Base-by-base conservation (phyloP, 371 early-diverging fungal genomes). In the Lichtheimia ornata region DNA sequence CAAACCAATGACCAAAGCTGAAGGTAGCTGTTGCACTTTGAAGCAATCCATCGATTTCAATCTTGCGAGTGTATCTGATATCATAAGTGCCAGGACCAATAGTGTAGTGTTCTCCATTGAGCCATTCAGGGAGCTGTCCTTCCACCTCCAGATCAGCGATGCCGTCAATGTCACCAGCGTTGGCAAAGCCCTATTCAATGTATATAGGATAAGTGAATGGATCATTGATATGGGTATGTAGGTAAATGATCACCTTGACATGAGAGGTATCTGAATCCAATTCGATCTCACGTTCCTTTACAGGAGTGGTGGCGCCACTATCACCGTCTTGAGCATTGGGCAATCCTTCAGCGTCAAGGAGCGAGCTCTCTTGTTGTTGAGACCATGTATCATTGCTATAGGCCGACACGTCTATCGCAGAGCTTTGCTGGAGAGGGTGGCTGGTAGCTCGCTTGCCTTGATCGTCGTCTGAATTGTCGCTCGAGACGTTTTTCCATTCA, bases 1-100 rank as follows among this genome's bases (percentile, higher is more conserved):
- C 91, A 75, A 89, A 85, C 81, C 89, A 84, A 67, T 89, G 88
- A 12, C 87, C 89, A 62, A 88, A 88, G 5, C 76, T 77, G 57
- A 82, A 91, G 14, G 70, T 66, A 14, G 82, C 73, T 24, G 86
- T 83, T 22, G 81, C 86, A 58, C 78, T 81, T 66, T 84, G 79
- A 13, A 82, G 67, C 30, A 85, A 80, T 4, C 88, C 84, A 42
- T 88, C 74, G 18, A 85, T 67, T 45, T 76, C 76, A 15, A 81
- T 64, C 66, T 84, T 87, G 50, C 87, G 84, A 22, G 77, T 79
- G 50, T 85, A 88, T 55, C 76, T 83, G 56, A 87, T 69, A 44
- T 85, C 87, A 53, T 80, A 83, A 11, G 73, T 74, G 11, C 86
- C 86, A 15, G 88, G 88, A 2, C 86, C 89, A 17, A 88, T 63